These are phyloP conservation scores for Emericellopsis terricola DNA, from an alignment of 495 filamentous ascomycete genomes.

Conservation along the genomic window DNA sequence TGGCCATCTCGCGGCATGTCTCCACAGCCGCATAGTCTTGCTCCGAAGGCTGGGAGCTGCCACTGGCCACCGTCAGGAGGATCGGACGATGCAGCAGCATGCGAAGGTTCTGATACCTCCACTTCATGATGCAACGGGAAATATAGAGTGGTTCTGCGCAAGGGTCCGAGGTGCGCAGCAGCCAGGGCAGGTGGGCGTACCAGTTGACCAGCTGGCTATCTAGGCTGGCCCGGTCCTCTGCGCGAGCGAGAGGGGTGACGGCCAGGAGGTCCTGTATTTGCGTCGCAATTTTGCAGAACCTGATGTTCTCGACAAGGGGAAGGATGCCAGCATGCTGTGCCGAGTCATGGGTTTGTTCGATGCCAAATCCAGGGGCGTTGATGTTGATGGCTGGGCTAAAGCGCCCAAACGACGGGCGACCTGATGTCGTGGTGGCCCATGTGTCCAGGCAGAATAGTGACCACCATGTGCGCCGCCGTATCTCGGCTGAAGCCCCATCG, in stretches of 20 bases:
- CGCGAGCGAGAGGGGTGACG: conserved; percentile 43
- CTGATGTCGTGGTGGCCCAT: conserved; percentile 59
- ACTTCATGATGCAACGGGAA: conserved; percentile 60
- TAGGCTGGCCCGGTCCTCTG: conserved; percentile 43
- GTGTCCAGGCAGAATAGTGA: conserved; percentile 64
- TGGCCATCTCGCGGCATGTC: conserved; percentile 50
- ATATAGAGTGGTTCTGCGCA: conserved; percentile 54
- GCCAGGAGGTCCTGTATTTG: conserved; percentile 62
- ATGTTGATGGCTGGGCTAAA: conserved; percentile 60
- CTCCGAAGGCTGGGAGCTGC: conserved; percentile 42
- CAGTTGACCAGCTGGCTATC: conserved; percentile 52
- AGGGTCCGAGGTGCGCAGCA: conserved; percentile 48
- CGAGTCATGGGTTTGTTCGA: conserved; percentile 26
- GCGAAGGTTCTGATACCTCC: conserved; percentile 62
- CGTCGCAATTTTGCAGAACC: conserved; percentile 64
- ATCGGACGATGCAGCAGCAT: conserved; percentile 66
- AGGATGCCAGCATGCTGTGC: conserved; percentile 43
- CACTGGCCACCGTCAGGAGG: conserved; percentile 52
- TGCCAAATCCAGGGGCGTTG: conserved; percentile 38
- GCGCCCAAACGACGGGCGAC: conserved; percentile 60
- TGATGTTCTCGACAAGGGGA: conserved; percentile 58
- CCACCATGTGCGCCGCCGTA: conserved; percentile 64
- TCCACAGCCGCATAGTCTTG: conserved; percentile 49
- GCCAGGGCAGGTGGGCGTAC: conserved; percentile 54
- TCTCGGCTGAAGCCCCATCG: conserved; percentile 38